Evolutionary conservation across 345 rosid species (phyloP), one percentile per base, ranked within the genome.

Genomic region (Syzygium grande): DNA sequence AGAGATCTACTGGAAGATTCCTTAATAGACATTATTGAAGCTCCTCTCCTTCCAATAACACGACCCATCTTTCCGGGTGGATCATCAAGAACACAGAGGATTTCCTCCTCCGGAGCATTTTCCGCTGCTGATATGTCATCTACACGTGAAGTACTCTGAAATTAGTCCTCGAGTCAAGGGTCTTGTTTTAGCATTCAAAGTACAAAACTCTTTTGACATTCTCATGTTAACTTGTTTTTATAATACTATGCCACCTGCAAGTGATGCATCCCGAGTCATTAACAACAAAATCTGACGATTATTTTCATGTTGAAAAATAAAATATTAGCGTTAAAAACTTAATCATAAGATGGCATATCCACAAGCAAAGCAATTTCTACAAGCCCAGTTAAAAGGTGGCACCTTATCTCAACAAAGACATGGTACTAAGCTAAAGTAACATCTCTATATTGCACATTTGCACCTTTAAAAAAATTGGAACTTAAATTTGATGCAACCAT

Each of bases 21-120:
- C 94, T 97, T 97, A 53, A 97, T 91, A 51, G 96, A 91, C 89
- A 93, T 90, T 88, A 97, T 97, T 41, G 97, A 93, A 68, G 97
- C 89, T 90, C 99, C 99, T 90, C 95, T 93, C 89, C 93, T 95
- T 87, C 99, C 99, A 90, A 96, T 97, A 90, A 97, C 87, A 88
- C 93, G 92, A 23, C 99, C 99, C 99, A 97, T 97, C 91, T 94
- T 94, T 88, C 99, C 99, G 8, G 91, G 95, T 46, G 99, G 99
- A 56, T 96, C 98, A 86, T 93, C 93, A 87, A 97, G 95, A 87
- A 95, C 93, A 46, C 98, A 96, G 59, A 97, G 95, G 80, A 95
- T 92, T 92, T 97, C 98, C 91, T 92, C 95, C 89, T 96, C 99
- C 0, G 91, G 93, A 88, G 87, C 86, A 88, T 91, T 85, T 52